A percentile compares a stretch with the other conserved stretches of the same genome.
phyloP scores from a whole-genome alignment of 1,139 yeast species.

The Arxiozyma slooffiae region DNA sequence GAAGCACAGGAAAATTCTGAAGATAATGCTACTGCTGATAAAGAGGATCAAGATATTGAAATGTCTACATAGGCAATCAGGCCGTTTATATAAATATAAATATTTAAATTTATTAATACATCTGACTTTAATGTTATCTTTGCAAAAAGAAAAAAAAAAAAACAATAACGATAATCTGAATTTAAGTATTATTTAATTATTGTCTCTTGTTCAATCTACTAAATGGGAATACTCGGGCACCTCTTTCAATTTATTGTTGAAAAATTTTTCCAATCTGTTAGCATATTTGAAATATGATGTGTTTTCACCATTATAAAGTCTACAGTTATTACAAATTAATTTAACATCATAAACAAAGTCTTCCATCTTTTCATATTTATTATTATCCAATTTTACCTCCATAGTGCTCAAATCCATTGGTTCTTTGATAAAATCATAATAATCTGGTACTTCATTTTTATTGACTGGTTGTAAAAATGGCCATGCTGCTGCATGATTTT shows the following conservation, averaged over 20 bases:
- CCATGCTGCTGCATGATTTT: slow-evolving; percentile 97
- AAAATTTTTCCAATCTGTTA: slow-evolving; percentile 79
- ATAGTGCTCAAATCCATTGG: slow-evolving; percentile 98
- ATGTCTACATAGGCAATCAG: slow-evolving; percentile 18
- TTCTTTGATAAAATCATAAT: slow-evolving; percentile 89
- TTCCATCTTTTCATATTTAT: slow-evolving; percentile 82
- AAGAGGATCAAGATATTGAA: slow-evolving; percentile 19
- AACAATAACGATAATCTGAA: too few species aligned
- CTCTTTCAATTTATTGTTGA: slow-evolving; percentile 72
- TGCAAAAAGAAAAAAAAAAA: neutral
- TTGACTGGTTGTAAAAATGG: slow-evolving; percentile 92
- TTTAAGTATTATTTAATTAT: too few species aligned
- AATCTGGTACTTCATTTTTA: slow-evolving; percentile 90
- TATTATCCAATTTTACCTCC: slow-evolving; percentile 89
- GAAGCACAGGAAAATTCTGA: slow-evolving; percentile 41
- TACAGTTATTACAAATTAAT: slow-evolving; percentile 79
- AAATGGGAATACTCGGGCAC: slow-evolving; percentile 37
- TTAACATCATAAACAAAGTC: slow-evolving; percentile 84
- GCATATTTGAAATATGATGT: slow-evolving; percentile 91
- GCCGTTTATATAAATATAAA: slow-evolving; percentile 6
- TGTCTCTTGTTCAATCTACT: slow-evolving; percentile 22
- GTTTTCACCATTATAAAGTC: slow-evolving; percentile 78
- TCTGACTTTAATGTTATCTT: neutral
- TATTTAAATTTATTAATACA: neutral
- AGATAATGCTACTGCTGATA: slow-evolving; percentile 11